Evolutionary conservation across 352 stramenopile species (phyloP), one percentile per base, ranked within the genome.

Genomic region (Elongisporangium undulatum): DNA sequence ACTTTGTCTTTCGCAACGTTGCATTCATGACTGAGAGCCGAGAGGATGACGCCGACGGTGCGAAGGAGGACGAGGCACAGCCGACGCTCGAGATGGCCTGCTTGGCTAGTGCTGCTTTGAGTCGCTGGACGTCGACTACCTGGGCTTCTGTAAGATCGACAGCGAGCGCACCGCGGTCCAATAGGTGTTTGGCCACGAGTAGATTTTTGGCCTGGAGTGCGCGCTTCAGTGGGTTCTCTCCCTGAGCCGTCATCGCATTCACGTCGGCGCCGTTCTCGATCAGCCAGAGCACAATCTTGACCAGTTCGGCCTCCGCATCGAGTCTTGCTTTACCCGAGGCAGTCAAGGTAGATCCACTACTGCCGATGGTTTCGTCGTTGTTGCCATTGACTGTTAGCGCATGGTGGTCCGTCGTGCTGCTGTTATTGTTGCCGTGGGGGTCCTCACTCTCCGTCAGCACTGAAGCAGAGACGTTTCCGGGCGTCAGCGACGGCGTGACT

Each of bases 271-370:
- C 85, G 26, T 86, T 84, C 54, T 95, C 82, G 12, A 95, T 29
- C 23, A 95, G 68, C 86, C 86, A 95, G 17, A 87, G 71, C 3
- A 74, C 69, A 13, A 81, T 74, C 50, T 86, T 84, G 12, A 90
- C 75, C 6, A 86, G 61, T 50, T 89, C 74, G 5, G 74, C 63
- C 41, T 90, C 78, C 13, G 63, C 45, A 52, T 86, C 69, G 41
- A 85, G 55, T 63, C 56, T 82, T 69, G 59, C 64, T 59, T 67
- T 76, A 74, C 22, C 58, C 16, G 55, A 50, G 49, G 66, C n/a
- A n/a, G 53, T 50, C 16, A 66, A 41, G 2, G 62, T 38, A 56
- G 12, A 59, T 71, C 39, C 64, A 60, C 13, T 41, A 9, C 29
- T 41, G 29, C 29, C 29, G 29, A 41, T 41, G 8, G 4, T 9